Conservation (phyloP, 1,284 basidiomycete species). For the Cryptococcus sp. region DNA sequence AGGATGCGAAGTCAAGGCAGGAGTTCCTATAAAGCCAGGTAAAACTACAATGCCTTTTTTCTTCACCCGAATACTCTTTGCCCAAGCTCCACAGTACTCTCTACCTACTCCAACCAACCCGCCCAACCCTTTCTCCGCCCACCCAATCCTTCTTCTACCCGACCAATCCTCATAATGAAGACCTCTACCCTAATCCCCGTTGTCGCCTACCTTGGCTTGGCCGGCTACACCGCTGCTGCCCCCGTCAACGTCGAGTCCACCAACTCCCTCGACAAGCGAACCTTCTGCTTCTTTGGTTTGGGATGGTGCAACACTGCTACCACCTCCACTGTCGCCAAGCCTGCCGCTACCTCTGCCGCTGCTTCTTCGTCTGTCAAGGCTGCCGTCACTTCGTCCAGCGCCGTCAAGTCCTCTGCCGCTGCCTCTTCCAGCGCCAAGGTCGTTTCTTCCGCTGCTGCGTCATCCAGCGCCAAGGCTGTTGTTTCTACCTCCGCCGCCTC, state of each 20-base stretch:
- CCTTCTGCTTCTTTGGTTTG: slow-evolving; percentile 12
- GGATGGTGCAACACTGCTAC: not conserved
- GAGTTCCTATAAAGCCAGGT: too few species aligned
- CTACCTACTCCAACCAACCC: slow-evolving; percentile 5
- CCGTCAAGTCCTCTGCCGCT: not conserved
- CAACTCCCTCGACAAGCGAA: slow-evolving; percentile 10
- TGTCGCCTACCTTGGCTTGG: slow-evolving; percentile 14
- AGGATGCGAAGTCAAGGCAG: too few species aligned
- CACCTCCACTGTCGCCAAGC: slow-evolving; percentile 4
- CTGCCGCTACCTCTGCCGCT: slow-evolving; percentile 5
- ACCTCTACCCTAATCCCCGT: slow-evolving; percentile 18
- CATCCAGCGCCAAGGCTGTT: slow-evolving; percentile 10
- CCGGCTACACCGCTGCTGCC: slow-evolving; percentile 8
- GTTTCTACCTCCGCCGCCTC: slow-evolving; percentile 3
- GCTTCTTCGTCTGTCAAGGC: slow-evolving; percentile 1
- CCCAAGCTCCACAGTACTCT: not conserved
- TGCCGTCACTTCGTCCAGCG: not conserved
- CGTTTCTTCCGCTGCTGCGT: slow-evolving; percentile 4
- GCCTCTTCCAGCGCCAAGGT: slow-evolving; percentile 1
- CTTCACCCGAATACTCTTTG: not conserved
- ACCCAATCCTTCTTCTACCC: slow-evolving; percentile 6
- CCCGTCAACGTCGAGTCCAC: slow-evolving; percentile 7
- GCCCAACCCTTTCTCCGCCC: slow-evolving; percentile 10
- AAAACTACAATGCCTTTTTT: not conserved
- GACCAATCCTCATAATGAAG: slow-evolving; percentile 16